Percentiles rank a stretch among this genome's conserved stretches.
These are phyloP conservation scores for Coemansia guatemalensis DNA, from an alignment of 192 early-diverging fungal species.

Conservation along the genomic window DNA sequence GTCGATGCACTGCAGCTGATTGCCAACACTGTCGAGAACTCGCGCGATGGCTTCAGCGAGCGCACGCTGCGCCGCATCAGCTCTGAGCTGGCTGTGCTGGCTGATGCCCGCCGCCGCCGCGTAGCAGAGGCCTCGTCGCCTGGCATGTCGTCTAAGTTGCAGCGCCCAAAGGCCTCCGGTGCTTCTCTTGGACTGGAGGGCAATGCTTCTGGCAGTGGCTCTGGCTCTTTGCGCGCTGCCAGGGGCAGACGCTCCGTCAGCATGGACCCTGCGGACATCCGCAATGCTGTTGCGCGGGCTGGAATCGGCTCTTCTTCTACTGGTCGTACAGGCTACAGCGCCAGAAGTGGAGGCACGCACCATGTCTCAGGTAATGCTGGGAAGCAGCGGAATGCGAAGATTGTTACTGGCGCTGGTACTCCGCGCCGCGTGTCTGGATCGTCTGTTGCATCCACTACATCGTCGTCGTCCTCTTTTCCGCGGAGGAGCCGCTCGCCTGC, in stretches of 20 bases:
- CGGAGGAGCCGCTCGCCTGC: not conserved
- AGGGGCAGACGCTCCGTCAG: slow-evolving; percentile 7
- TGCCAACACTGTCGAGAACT: slow-evolving; percentile 41
- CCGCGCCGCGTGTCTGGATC: slow-evolving; percentile 4
- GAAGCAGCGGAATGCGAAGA: too few species aligned
- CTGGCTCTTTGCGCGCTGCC: not conserved
- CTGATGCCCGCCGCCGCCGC: slow-evolving; percentile 21
- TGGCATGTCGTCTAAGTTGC: not conserved
- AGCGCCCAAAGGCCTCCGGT: not conserved
- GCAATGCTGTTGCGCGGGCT: not conserved
- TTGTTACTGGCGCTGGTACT: not conserved
- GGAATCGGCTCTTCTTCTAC: not conserved
- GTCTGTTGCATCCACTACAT: slow-evolving; percentile 8
- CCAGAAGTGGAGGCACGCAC: too few species aligned
- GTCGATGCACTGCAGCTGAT: slow-evolving; percentile 38
- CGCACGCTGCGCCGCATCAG: slow-evolving; percentile 39
- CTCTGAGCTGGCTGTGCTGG: slow-evolving; percentile 32
- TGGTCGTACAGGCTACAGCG: too few species aligned
- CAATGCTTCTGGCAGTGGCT: not conserved
- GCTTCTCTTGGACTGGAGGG: not conserved
- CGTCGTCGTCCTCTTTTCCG: not conserved
- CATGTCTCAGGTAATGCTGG: too few species aligned
- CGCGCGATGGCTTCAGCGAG: slow-evolving; percentile 32
- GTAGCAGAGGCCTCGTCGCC: slow-evolving; percentile 16
- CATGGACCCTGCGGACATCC: slow-evolving; percentile 22